Evolutionary conservation across 2,329 filamentous ascomycete species (phyloP).

Genomic region (Xenosphaeropsis pyriputrescens): DNA sequence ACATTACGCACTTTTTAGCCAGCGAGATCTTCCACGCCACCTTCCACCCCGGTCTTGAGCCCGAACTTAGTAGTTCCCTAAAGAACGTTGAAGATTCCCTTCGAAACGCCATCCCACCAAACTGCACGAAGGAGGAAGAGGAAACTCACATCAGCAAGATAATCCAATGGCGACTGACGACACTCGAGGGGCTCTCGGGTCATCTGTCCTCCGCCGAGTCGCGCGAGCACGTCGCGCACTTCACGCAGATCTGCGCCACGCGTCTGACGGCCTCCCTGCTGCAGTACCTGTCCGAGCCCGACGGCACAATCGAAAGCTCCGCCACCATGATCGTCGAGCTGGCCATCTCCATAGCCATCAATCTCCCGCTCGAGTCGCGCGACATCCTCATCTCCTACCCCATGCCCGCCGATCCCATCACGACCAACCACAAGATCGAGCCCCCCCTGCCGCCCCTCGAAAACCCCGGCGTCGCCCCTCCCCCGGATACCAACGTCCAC

Average conservation of each 20-base stretch:
- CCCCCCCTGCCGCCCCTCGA: conserved; percentile 45
- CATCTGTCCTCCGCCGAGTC: conserved; percentile 51
- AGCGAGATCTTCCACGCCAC: conserved; percentile 84
- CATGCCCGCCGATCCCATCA: conserved; percentile 56
- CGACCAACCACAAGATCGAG: conserved; percentile 76
- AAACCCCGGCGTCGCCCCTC: conserved; percentile 14
- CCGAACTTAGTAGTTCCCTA: conserved; percentile 58
- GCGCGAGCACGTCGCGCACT: conserved; percentile 47
- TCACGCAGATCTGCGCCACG: conserved; percentile 56
- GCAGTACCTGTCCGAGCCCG: conserved; percentile 60
- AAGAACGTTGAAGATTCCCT: conserved; percentile 85
- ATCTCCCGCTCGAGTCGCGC: conserved; percentile 79
- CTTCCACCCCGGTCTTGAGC: conserved; percentile 82
- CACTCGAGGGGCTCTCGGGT: conserved; percentile 75
- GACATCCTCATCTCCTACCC: conserved; percentile 85
- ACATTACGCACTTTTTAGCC: conserved; percentile 79
- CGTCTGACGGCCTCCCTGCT: conserved; percentile 56
- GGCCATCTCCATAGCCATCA: conserved; percentile 70
- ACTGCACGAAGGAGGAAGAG: conserved; percentile 71
- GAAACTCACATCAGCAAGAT: conserved; percentile 80
- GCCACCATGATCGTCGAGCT: conserved; percentile 89
- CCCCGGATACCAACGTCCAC: conserved; percentile 7
- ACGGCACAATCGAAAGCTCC: conserved; percentile 69
- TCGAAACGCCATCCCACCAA: conserved; percentile 57
- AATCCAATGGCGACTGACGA: conserved; percentile 85